Percentiles rank a stretch among this genome's conserved stretches.
phyloP scores from a whole-genome alignment of 1,284 basidiomycete genomes.

The Marasmius fiardii region DNA sequence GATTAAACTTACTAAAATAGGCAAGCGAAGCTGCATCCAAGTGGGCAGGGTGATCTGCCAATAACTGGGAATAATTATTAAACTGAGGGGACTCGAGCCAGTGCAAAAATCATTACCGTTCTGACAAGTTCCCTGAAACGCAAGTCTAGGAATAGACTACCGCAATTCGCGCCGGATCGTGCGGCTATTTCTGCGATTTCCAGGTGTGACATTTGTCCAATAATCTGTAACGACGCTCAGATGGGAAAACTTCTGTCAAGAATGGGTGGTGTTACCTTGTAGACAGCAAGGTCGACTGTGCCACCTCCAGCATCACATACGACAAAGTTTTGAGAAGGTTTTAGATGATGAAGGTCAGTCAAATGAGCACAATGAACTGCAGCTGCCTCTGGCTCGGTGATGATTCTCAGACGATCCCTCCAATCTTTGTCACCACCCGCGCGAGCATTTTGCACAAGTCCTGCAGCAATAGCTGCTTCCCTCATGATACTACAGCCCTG shows the following conservation, averaged over 20 bases:
- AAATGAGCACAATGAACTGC: slow-evolving; percentile 81
- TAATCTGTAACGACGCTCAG: slow-evolving; percentile 8
- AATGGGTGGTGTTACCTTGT: slow-evolving; percentile 42
- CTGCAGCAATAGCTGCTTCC: slow-evolving; percentile 73
- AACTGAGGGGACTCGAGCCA: slow-evolving; percentile 4
- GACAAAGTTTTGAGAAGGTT: slow-evolving; percentile 76
- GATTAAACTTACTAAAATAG: slow-evolving; percentile 56
- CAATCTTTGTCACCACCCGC: slow-evolving; percentile 76
- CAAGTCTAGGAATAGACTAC: slow-evolving; percentile 78
- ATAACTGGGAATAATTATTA: slow-evolving; percentile 25
- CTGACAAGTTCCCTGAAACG: slow-evolving; percentile 76
- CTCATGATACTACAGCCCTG: slow-evolving; percentile 79
- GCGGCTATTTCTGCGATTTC: slow-evolving; percentile 86
- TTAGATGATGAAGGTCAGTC: slow-evolving; percentile 71
- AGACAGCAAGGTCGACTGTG: slow-evolving; percentile 61
- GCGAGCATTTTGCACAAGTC: slow-evolving; percentile 65
- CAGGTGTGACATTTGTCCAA: slow-evolving; percentile 64
- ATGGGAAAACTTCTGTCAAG: background rate
- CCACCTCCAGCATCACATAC: slow-evolving; percentile 72
- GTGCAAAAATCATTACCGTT: slow-evolving; percentile 34
- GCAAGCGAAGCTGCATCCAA: slow-evolving; percentile 73
- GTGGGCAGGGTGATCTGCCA: slow-evolving; percentile 76
- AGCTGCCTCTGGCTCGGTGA: slow-evolving; percentile 84
- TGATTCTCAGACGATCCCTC: slow-evolving; percentile 76
- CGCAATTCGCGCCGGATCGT: slow-evolving; percentile 78